Percentiles rank a stretch among this genome's conserved stretches.
phyloP scores from a whole-genome alignment of 2,329 filamentous ascomycete genomes.

The Epichloe amarillans region DNA sequence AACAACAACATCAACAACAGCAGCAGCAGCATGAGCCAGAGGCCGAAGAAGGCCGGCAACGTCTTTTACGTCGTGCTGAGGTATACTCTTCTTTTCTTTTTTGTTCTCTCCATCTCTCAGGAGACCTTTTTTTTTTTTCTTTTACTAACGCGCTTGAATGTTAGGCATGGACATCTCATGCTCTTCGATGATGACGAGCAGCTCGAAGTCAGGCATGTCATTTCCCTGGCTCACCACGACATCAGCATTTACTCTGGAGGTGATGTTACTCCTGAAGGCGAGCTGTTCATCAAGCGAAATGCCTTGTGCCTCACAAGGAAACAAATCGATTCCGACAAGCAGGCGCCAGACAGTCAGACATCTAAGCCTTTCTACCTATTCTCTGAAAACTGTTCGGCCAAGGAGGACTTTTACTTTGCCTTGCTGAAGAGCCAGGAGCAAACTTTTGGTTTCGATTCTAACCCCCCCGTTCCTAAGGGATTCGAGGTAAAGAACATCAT shows the following conservation, averaged over 20 bases:
- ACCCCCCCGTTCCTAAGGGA: constrained; percentile 57
- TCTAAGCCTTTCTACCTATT: constrained; percentile 88
- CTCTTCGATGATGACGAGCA: constrained; percentile 94
- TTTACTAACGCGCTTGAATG: neutral
- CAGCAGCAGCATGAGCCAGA: constrained; percentile 33
- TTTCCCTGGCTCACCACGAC: constrained; percentile 81
- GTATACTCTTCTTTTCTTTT: constrained; percentile 30
- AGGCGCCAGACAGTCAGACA: constrained; percentile 37
- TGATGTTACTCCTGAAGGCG: constrained; percentile 69
- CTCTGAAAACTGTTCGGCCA: constrained; percentile 87
- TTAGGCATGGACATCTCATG: constrained; percentile 86
- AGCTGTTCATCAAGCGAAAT: constrained; percentile 91
- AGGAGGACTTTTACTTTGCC: constrained; percentile 97
- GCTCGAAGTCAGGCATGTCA: constrained; percentile 89
- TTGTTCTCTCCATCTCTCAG: neutral
- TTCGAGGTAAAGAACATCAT: constrained; percentile 84
- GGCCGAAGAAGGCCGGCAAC: constrained; percentile 59
- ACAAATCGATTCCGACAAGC: constrained; percentile 35
- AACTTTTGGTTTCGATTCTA: constrained; percentile 38
- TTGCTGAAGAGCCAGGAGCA: constrained; percentile 74
- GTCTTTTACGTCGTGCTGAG: constrained; percentile 87
- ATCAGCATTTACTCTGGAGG: constrained; percentile 76
- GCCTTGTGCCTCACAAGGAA: constrained; percentile 69
- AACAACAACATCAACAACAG: constrained; percentile 31
- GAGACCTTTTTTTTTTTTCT: neutral